These are phyloP conservation scores for Chaetomium fimeti DNA, from an alignment of 495 filamentous ascomycete species.

Conservation along the genomic window DNA sequence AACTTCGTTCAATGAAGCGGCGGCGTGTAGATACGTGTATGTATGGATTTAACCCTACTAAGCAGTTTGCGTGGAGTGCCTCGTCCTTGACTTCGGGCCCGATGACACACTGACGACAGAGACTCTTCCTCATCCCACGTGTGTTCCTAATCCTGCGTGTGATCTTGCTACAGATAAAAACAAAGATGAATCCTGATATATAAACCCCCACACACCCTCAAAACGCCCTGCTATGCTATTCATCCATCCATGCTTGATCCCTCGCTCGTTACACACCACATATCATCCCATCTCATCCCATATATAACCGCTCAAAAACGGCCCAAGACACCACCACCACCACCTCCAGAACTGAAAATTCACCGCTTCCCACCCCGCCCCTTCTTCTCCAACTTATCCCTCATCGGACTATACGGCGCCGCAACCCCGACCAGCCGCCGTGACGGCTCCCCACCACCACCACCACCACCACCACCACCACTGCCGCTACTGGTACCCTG, in stretches of 20 bases:
- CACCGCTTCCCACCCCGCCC: slow-evolving; percentile 38
- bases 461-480: no score
- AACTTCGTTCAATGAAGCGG: not conserved
- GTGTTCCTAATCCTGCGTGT: no score
- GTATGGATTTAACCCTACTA: not conserved
- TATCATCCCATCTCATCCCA: no score
- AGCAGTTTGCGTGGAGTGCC: not conserved
- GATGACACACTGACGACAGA: not conserved
- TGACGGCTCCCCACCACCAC: slow-evolving; percentile 17
- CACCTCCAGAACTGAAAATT: no score
- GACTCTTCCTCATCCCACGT: not conserved
- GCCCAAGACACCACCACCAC: no score
- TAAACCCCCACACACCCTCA: not conserved
- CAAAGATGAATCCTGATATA: no score
- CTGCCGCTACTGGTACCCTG: no score
- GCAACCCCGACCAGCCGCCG: slow-evolving; percentile 55
- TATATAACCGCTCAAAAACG: not conserved
- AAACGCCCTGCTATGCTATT: slow-evolving; percentile 22
- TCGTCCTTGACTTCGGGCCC: not conserved
- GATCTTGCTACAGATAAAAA: no score
- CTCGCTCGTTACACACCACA: not conserved
- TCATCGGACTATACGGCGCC: slow-evolving; percentile 70
- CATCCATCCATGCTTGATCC: not conserved
- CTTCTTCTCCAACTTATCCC: slow-evolving; percentile 62
- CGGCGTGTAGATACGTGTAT: slow-evolving; percentile 5